A percentile compares a stretch with the other conserved stretches of the same genome.
Conservation (phyloP, 257 asterid species). For the Cruciata laevipes region DNA sequence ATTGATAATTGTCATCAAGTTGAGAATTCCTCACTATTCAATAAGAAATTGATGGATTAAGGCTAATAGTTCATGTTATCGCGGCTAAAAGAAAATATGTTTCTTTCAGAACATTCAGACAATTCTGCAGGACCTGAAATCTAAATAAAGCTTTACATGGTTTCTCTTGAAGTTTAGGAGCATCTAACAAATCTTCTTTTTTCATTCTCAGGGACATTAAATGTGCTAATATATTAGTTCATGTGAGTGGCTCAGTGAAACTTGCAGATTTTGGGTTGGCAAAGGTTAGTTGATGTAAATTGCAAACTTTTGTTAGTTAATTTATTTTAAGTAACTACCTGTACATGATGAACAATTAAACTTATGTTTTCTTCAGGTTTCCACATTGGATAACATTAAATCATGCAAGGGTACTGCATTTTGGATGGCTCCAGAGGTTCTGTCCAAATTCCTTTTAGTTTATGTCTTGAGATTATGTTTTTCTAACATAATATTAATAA, state of each 20-base stretch:
- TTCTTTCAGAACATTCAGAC: neutral
- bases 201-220: constrained; percentile 67
- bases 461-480: neutral
- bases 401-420: constrained; percentile 94
- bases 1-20: neutral
- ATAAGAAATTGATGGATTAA: neutral
- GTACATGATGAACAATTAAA: constrained; percentile 16
- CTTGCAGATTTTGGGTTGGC: constrained; percentile 99
- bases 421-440: constrained; percentile 99
- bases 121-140: neutral
- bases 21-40: neutral
- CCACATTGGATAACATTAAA: constrained; percentile 67
- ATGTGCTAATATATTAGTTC: constrained; percentile 93
- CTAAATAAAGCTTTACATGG: neutral
- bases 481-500: neutral
- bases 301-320: neutral
- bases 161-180: neutral
- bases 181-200: constrained; percentile 7
- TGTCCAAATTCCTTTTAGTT: constrained; percentile 11
- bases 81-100: neutral
- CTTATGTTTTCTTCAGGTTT: constrained; percentile 47
- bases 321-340: neutral
- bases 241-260: constrained; percentile 77
- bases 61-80: neutral
- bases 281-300: constrained; percentile 41